phyloP scores from a whole-genome alignment of 331 rosid genomes.

The Malus hybrid region DNA sequence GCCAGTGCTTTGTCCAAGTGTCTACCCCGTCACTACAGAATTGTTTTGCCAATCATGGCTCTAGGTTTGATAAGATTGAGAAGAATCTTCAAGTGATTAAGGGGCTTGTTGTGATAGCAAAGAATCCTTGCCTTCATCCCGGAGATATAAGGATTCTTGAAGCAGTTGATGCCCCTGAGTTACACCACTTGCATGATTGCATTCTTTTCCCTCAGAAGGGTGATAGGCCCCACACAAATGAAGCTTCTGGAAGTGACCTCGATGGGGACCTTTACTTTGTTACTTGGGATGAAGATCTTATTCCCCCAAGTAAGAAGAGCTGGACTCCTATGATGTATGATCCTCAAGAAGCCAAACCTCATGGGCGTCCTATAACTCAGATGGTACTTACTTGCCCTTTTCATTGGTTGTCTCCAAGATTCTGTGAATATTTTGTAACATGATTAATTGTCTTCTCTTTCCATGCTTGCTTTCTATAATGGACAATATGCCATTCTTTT shows the following conservation, averaged over 20 bases:
- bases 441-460: neutral
- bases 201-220: constrained; percentile 89
- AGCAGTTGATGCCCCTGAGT: constrained; percentile 74
- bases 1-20: constrained; percentile 87
- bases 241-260: constrained; percentile 97
- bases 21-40: constrained; percentile 73
- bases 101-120: constrained; percentile 73
- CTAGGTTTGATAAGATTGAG: constrained; percentile 55
- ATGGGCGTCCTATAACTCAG: constrained; percentile 27
- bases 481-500: neutral
- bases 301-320: constrained; percentile 87
- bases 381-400: constrained; percentile 36
- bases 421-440: constrained; percentile 10
- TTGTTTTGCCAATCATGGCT: constrained; percentile 83
- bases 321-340: constrained; percentile 68
- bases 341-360: constrained; percentile 34
- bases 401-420: constrained; percentile 7
- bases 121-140: constrained; percentile 97
- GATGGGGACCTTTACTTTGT: constrained; percentile 93
- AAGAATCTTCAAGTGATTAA: constrained; percentile 49
- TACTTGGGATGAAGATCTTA: constrained; percentile 84
- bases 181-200: constrained; percentile 78
- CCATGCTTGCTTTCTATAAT: neutral
- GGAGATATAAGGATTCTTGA: constrained; percentile 86
- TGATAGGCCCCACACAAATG: constrained; percentile 85